Conservation (phyloP, 2,329 filamentous ascomycete genomes). For the Penicillium oxalicum region DNA sequence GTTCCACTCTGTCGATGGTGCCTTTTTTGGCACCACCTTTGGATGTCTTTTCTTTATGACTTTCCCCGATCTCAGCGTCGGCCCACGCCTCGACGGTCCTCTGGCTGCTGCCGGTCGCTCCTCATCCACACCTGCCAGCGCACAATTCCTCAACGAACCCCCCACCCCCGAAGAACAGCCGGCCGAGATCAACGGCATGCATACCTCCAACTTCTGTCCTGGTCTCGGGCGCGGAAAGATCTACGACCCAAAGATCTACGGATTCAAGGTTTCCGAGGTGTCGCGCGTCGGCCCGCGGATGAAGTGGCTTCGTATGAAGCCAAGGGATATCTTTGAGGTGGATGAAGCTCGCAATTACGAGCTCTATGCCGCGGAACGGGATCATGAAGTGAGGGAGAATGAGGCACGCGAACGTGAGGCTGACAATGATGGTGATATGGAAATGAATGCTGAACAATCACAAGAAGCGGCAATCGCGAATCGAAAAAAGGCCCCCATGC, state of each 20-base stretch:
- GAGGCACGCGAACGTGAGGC: slow-evolving; percentile 15
- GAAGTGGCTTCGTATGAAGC: slow-evolving; percentile 90
- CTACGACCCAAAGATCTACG: slow-evolving; percentile 94
- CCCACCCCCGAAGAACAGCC: slow-evolving; percentile 44
- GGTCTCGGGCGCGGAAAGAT: slow-evolving; percentile 76
- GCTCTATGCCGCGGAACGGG: slow-evolving; percentile 12
- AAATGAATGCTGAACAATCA: slow-evolving; percentile 29
- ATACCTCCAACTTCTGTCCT: slow-evolving; percentile 78
- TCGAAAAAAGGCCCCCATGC: slow-evolving; percentile 41
- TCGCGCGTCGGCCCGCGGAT: slow-evolving; percentile 87
- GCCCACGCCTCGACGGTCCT: slow-evolving; percentile 56
- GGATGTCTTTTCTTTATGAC: slow-evolving; percentile 97
- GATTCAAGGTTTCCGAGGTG: slow-evolving; percentile 87
- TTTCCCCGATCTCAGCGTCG: slow-evolving; percentile 89
- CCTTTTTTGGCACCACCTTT: slow-evolving; percentile 97
- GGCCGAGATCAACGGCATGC: slow-evolving; percentile 71
- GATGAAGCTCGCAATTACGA: slow-evolving; percentile 58
- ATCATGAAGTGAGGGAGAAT: not conserved
- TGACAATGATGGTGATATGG: slow-evolving; percentile 35
- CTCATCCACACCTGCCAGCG: slow-evolving; percentile 16
- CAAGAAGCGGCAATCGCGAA: slow-evolving; percentile 37
- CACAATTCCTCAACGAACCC: slow-evolving; percentile 23
- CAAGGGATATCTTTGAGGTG: slow-evolving; percentile 70
- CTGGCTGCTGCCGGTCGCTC: slow-evolving; percentile 24
- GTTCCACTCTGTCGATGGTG: slow-evolving; percentile 94